Evolutionary conservation across 2,329 filamentous ascomycete species (phyloP).

Genomic region (Escovopsis sp.): DNA sequence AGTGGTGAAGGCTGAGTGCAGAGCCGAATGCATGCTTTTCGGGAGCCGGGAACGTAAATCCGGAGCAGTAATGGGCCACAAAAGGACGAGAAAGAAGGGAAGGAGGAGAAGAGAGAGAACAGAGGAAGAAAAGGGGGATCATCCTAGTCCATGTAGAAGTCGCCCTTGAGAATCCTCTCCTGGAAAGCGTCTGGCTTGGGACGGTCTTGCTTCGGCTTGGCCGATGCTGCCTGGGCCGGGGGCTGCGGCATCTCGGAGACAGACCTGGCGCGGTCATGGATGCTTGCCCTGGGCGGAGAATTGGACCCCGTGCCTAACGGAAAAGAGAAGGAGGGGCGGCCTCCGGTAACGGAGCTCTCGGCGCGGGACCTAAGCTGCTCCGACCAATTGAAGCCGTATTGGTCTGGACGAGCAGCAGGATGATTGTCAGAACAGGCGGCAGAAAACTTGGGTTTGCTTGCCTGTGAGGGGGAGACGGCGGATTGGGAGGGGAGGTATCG

Average conservation of each 20-base stretch:
- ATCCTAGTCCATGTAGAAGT: slow-evolving; percentile 86
- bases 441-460: slow-evolving; percentile 42
- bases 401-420: slow-evolving; percentile 51
- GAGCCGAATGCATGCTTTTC: too few relatives aligned
- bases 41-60: not conserved
- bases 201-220: slow-evolving; percentile 30
- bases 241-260: slow-evolving; percentile 47
- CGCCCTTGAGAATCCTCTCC: slow-evolving; percentile 91
- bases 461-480: slow-evolving; percentile 28
- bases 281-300: slow-evolving; percentile 19
- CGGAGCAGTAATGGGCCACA: not conserved
- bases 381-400: slow-evolving; percentile 85
- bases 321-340: slow-evolving; percentile 44
- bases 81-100: too few relatives aligned
- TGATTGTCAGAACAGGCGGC: slow-evolving; percentile 51
- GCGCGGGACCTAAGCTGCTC: slow-evolving; percentile 88
- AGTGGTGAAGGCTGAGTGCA: too few relatives aligned
- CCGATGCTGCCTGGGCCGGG: slow-evolving; percentile 32
- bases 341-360: slow-evolving; percentile 55
- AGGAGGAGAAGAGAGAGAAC: too few relatives aligned
- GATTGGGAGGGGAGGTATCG: slow-evolving; percentile 20
- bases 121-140: not conserved
- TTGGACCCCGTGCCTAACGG: slow-evolving; percentile 27
- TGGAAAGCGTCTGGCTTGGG: slow-evolving; percentile 86
- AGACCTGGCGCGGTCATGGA: slow-evolving; percentile 55